A percentile compares a stretch with the other conserved stretches of the same genome.
Conservation (phyloP, 139 green algal genomes). For the Volvox africanus region DNA sequence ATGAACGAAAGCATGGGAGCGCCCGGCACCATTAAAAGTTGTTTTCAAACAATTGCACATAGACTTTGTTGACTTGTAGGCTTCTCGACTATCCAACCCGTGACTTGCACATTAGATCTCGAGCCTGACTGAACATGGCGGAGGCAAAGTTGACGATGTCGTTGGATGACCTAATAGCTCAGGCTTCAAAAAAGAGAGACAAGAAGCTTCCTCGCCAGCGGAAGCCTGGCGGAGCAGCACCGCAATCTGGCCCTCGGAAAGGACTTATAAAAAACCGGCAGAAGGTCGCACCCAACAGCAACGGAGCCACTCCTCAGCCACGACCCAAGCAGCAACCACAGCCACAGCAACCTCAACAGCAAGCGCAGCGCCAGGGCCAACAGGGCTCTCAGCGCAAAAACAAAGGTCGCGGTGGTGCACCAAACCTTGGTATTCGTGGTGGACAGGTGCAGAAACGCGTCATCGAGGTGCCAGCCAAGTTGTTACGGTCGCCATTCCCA, state of each 20-base stretch:
- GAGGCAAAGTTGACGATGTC: constrained; percentile 33
- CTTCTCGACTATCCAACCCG: too few relatives aligned
- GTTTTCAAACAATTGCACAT: too few relatives aligned
- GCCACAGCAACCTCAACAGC: constrained; percentile 12
- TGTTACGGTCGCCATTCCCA: background rate
- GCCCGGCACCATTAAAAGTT: too few relatives aligned
- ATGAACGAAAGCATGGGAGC: too few relatives aligned
- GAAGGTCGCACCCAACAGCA: background rate
- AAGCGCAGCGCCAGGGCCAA: background rate
- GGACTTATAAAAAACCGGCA: constrained; percentile 6
- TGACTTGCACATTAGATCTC: background rate
- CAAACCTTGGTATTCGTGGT: background rate
- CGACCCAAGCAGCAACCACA: constrained; percentile 1
- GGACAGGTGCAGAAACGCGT: constrained; percentile 31
- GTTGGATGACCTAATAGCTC: constrained; percentile 36
- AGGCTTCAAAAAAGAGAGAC: background rate
- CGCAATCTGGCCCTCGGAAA: constrained; percentile 1
- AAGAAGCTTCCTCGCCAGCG: background rate
- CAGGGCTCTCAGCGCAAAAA: constrained; percentile 10
- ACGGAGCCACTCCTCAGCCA: background rate
- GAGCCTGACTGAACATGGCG: background rate
- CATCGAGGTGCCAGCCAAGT: constrained; percentile 1
- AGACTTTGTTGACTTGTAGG: too few relatives aligned
- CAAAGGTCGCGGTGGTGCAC: background rate
- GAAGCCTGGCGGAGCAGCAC: background rate